Conservation (phyloP, 345 rosid species). For the Gossypium australe region DNA sequence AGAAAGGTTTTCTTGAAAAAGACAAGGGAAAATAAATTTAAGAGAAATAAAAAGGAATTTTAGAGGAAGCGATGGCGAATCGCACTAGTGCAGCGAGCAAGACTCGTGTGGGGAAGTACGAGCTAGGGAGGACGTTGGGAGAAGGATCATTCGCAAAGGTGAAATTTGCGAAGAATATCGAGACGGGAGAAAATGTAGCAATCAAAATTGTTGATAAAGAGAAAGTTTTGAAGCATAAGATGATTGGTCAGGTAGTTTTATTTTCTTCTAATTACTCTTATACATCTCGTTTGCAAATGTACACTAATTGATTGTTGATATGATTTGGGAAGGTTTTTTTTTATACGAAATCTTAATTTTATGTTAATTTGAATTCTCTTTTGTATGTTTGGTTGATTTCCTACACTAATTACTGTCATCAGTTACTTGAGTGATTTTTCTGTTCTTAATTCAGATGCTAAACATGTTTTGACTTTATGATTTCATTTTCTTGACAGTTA, state of each 20-base stretch:
- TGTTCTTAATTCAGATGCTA: neutral
- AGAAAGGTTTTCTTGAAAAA: neutral
- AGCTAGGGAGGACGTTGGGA: slow-evolving; percentile 87
- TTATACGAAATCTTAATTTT: neutral
- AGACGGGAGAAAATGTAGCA: slow-evolving; percentile 75
- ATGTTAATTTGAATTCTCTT: neutral
- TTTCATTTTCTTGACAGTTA: neutral
- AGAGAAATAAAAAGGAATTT: neutral
- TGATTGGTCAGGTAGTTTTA: slow-evolving; percentile 74
- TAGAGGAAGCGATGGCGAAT: slow-evolving; percentile 33
- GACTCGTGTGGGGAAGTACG: slow-evolving; percentile 92
- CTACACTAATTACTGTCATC: neutral
- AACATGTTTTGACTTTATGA: neutral
- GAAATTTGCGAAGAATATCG: slow-evolving; percentile 74
- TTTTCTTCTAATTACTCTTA: neutral
- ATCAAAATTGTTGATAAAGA: slow-evolving; percentile 93
- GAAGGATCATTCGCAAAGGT: slow-evolving; percentile 98
- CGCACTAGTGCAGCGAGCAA: slow-evolving; percentile 37
- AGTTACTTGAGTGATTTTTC: neutral
- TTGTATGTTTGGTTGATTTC: neutral
- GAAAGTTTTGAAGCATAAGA: slow-evolving; percentile 77
- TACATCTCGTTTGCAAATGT: neutral
- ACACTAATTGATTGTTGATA: neutral
- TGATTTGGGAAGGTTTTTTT: neutral
- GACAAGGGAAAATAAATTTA: neutral